Conservation (phyloP, 2,329 filamentous ascomycete genomes). For the Scedosporium apiospermum region DNA sequence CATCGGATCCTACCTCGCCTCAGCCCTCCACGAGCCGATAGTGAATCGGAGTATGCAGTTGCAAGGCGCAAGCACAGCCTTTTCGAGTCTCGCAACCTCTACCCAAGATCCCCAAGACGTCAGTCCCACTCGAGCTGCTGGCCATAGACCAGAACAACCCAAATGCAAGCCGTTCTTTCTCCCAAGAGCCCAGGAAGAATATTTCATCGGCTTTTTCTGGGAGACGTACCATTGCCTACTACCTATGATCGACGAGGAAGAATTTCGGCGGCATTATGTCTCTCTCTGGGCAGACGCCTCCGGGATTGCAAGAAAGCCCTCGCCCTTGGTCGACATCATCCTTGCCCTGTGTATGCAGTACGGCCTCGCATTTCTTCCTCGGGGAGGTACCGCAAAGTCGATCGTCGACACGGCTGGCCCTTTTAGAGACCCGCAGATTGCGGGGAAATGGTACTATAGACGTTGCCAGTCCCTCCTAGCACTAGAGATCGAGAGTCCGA, state of each 20-base stretch:
- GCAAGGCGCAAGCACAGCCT: constrained; percentile 7
- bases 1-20: constrained; percentile 26
- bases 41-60: constrained; percentile 10
- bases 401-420: constrained; percentile 7
- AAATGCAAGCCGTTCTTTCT: constrained; percentile 15
- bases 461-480: constrained; percentile 33
- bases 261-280: constrained; percentile 15
- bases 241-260: constrained; percentile 21
- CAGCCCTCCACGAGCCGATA: constrained; percentile 18
- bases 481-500: constrained; percentile 35
- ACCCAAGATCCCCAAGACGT: too few relatives aligned
- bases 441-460: constrained; percentile 35
- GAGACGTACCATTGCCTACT: constrained; percentile 30
- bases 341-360: constrained; percentile 43
- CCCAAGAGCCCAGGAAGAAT: constrained; percentile 32
- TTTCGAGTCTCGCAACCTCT: not conserved
- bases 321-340: constrained; percentile 41
- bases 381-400: constrained; percentile 9
- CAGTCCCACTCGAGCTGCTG: too few relatives aligned
- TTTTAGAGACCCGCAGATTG: constrained; percentile 26
- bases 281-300: constrained; percentile 12
- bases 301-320: constrained; percentile 24
- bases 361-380: constrained; percentile 20
- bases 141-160: not conserved
- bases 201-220: constrained; percentile 38